Percentiles rank a stretch among this genome's conserved stretches.
phyloP scores from a whole-genome alignment of 2,329 filamentous ascomycete genomes.

The Lecanosticta acicola region DNA sequence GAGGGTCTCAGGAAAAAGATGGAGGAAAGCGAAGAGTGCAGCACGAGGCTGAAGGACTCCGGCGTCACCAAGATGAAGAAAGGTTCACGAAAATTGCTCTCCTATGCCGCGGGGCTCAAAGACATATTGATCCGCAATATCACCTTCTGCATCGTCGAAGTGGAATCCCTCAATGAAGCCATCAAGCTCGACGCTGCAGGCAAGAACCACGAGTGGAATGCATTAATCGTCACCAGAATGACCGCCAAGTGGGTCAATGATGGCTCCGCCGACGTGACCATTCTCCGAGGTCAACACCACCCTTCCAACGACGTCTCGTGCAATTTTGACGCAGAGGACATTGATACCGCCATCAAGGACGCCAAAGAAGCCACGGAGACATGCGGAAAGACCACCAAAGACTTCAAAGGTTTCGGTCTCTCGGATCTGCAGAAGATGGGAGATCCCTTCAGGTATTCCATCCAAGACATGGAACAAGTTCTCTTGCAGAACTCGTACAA shows the following conservation, averaged over 20 bases:
- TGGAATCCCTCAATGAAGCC: neutral
- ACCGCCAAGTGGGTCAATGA: neutral
- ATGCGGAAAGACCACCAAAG: neutral
- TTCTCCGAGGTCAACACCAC: neutral
- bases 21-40: neutral
- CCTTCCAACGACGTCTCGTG: neutral
- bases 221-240: neutral
- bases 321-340: neutral
- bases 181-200: neutral
- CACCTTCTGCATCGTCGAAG: neutral
- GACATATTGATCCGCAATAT: neutral
- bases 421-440: neutral
- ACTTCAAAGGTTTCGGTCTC: neutral
- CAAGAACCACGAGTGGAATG: neutral
- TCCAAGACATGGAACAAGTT: neutral
- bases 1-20: neutral
- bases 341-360: neutral
- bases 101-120: neutral
- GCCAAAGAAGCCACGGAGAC: neutral
- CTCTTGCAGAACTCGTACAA: neutral
- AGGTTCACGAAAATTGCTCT: neutral
- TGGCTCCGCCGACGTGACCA: neutral
- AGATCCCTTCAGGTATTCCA: neutral
- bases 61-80: neutral
- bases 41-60: neutral